phyloP scores from a whole-genome alignment of 208 protist genomes.

The Tritrichomonas foetus region DNA sequence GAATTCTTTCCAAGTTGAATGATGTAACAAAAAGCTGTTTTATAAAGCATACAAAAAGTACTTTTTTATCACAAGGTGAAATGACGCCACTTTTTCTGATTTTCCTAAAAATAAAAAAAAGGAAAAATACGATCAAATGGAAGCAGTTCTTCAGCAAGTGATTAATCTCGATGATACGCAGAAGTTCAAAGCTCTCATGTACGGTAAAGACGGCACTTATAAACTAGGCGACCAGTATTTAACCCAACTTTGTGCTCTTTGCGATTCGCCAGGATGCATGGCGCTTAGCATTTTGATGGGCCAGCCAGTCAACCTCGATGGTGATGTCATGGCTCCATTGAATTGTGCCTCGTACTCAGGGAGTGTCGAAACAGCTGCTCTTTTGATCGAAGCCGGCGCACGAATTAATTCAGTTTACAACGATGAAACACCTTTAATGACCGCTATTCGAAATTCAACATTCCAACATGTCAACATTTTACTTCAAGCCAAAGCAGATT shows the following conservation, averaged over 20 bases:
- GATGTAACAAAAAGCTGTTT: too few species aligned
- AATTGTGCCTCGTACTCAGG: background rate
- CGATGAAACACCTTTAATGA: background rate
- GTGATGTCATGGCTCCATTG: background rate
- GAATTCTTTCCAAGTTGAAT: too few species aligned
- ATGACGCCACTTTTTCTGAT: too few species aligned
- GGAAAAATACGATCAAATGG: too few species aligned
- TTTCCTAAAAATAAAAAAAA: too few species aligned
- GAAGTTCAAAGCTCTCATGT: background rate
- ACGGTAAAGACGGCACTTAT: background rate
- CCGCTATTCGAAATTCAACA: background rate
- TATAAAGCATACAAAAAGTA: too few species aligned
- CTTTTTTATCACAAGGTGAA: too few species aligned
- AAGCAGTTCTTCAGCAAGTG: background rate
- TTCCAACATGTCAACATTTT: background rate
- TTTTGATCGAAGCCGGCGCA: constrained; percentile 32
- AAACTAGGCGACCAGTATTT: background rate
- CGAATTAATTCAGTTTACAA: background rate
- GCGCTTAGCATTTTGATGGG: background rate
- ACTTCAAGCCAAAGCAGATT: background rate
- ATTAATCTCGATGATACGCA: background rate
- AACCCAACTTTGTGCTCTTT: background rate
- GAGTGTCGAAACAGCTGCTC: background rate
- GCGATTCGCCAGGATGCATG: background rate
- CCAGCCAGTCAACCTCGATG: background rate